Conservation (phyloP, 2,329 filamentous ascomycete genomes). For the Trematosphaeria pertusa region DNA sequence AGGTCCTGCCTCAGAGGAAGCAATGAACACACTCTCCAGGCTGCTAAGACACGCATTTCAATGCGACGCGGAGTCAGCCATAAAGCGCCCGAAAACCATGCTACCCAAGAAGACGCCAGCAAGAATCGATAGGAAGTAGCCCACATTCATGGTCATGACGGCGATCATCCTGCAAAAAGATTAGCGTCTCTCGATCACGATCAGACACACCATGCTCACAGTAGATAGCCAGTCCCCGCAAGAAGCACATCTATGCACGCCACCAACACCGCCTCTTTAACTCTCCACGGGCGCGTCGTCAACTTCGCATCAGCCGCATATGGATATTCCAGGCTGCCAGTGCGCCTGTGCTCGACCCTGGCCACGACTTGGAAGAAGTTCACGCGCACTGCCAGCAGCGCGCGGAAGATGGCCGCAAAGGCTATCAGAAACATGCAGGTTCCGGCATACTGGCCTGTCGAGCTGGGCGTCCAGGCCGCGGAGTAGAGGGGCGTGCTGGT, state of each 20-base stretch:
- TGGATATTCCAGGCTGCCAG: conserved; percentile 74
- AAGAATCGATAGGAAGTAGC: conserved; percentile 79
- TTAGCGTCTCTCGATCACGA: conserved; percentile 5
- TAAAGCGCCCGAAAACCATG: conserved; percentile 74
- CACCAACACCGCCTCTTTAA: conserved; percentile 76
- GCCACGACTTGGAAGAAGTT: conserved; percentile 56
- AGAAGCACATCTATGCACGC: conserved; percentile 74
- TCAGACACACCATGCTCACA: conserved; percentile 66
- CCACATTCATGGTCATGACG: conserved; percentile 86
- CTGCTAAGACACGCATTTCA: too few species aligned
- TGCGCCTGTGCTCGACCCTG: conserved; percentile 69
- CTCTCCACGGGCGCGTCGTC: conserved; percentile 72
- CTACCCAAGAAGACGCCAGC: conserved; percentile 81
- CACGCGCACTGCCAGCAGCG: conserved; percentile 71
- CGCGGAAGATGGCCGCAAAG: conserved; percentile 71
- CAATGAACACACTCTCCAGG: too few species aligned
- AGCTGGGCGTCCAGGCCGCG: conserved; percentile 72
- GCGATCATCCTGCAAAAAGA: conserved; percentile 74
- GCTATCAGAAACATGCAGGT: conserved; percentile 72
- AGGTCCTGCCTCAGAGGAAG: too few species aligned
- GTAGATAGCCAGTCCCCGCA: conserved; percentile 78
- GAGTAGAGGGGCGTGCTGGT: conserved; percentile 70
- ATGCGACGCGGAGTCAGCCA: conserved; percentile 10
- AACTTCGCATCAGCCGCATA: conserved; percentile 29
- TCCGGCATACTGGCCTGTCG: conserved; percentile 74